Evolutionary conservation across 768 basidiomycete genomes (phyloP).

Genomic region (Serendipita sp.): DNA sequence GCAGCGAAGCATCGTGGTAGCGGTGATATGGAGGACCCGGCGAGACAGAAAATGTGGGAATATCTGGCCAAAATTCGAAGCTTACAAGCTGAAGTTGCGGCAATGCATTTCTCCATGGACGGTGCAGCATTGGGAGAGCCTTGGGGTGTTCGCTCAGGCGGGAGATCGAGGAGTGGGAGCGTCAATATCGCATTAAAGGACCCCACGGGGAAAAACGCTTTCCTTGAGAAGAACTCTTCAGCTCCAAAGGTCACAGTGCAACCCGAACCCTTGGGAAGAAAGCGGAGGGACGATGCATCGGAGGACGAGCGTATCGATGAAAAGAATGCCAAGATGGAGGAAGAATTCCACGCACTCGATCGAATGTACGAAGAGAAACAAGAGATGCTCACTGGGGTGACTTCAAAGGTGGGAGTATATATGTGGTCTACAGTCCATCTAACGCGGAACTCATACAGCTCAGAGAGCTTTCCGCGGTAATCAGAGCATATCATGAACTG

Average conservation of each 20-base stretch:
- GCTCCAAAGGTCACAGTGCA: not conserved
- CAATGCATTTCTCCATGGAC: slow-evolving; percentile 4
- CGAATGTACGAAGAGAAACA: slow-evolving; percentile 1
- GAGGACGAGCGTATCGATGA: not conserved
- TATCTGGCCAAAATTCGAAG: not conserved
- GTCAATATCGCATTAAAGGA: not conserved
- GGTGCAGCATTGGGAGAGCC: not conserved
- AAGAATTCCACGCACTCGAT: not conserved
- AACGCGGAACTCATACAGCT: not conserved
- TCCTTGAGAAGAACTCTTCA: not conserved
- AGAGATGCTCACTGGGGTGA: not conserved
- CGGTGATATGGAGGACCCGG: slow-evolving; percentile 1
- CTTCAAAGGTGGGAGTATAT: not conserved
- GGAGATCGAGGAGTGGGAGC: not conserved
- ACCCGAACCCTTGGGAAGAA: not conserved
- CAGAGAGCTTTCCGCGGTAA: not conserved
- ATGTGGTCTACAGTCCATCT: not conserved
- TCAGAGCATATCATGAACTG: slow-evolving; percentile 1
- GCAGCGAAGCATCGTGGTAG: not conserved
- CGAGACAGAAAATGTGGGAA: not conserved
- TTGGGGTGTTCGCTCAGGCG: not conserved
- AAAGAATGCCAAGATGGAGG: not conserved
- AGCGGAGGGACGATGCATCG: not conserved
- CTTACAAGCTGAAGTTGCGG: slow-evolving; percentile 2
- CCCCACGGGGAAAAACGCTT: not conserved